Conservation (phyloP, 164 flowering plant species). For the Saururus chinensis region DNA sequence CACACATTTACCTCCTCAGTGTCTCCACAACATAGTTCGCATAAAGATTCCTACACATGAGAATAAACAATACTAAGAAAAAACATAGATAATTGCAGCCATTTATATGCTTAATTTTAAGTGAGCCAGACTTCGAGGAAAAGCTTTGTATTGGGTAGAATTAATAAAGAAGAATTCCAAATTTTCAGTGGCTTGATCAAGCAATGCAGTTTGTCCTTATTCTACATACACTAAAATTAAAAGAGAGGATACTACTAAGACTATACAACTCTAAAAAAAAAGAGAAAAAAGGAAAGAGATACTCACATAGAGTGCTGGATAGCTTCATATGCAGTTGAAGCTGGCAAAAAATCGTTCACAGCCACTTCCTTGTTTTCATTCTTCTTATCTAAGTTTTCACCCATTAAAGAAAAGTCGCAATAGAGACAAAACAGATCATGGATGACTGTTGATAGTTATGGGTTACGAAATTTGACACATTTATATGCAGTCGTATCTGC, state of each 20-base stretch:
- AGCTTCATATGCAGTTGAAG: slow-evolving; percentile 50
- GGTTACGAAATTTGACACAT: background rate
- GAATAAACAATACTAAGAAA: background rate
- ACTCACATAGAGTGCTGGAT: slow-evolving; percentile 69
- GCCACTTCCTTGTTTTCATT: slow-evolving; percentile 90
- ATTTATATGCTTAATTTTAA: background rate
- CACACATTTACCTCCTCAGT: slow-evolving; percentile 41
- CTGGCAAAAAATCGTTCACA: slow-evolving; percentile 70
- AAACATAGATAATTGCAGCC: background rate
- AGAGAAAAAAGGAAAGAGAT: background rate
- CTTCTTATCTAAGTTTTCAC: slow-evolving; percentile 50
- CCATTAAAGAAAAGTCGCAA: slow-evolving; percentile 2
- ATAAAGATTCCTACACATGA: slow-evolving; percentile 42
- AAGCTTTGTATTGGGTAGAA: too few species aligned
- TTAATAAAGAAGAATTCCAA: too few species aligned
- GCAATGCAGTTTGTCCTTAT: background rate
- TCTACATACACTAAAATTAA: too few species aligned
- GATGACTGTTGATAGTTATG: background rate
- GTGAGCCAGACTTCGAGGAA: too few species aligned
- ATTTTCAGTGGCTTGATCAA: too few species aligned
- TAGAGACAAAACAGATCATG: background rate
- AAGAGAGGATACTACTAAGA: background rate
- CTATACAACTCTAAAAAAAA: background rate
- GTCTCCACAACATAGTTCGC: slow-evolving; percentile 23
- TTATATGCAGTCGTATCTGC: slow-evolving; percentile 47